Evolutionary conservation across 441 rosid species (phyloP).

Genomic region (Raphanus hybrid): DNA sequence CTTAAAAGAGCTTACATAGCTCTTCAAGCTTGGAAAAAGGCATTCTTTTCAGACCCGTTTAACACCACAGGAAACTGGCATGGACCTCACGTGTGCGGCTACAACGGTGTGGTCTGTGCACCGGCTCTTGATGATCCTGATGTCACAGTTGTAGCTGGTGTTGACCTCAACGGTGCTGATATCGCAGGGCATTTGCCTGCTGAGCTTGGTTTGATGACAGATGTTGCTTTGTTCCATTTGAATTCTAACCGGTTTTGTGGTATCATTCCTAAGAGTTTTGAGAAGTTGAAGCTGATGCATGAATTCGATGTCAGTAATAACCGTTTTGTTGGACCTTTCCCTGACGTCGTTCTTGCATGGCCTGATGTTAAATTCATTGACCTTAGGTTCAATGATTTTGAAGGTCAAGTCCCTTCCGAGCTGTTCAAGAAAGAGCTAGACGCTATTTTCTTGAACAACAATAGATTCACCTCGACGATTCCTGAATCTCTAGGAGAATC

Average conservation of each 20-base stretch:
- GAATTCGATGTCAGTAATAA: conserved; percentile 88
- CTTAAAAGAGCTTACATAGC: conserved; percentile 71
- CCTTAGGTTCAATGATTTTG: conserved; percentile 73
- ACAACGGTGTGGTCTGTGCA: conserved; percentile 75
- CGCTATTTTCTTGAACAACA: conserved; percentile 74
- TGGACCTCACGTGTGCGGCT: conserved; percentile 68
- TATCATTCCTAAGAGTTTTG: conserved; percentile 64
- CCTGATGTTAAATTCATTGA: conserved; percentile 60
- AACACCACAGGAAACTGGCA: conserved; percentile 69
- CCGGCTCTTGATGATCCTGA: conserved; percentile 56
- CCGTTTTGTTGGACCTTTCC: conserved; percentile 77
- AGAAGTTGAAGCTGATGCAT: conserved; percentile 56
- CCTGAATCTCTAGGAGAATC: conserved; percentile 72
- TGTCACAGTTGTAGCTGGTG: conserved; percentile 58
- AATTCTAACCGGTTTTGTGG: conserved; percentile 86
- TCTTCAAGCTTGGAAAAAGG: conserved; percentile 77
- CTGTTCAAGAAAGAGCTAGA: conserved; percentile 62
- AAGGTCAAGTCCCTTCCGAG: conserved; percentile 63
- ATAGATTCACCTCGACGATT: conserved; percentile 64
- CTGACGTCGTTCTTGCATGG: conserved; percentile 56
- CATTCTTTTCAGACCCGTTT: conserved; percentile 69
- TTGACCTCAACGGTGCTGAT: conserved; percentile 81
- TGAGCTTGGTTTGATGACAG: conserved; percentile 73
- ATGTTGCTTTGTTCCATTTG: conserved; percentile 66
- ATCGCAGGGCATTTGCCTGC: conserved; percentile 81